Evolutionary conservation across 2,329 filamentous ascomycete genomes (phyloP), one percentile per base, ranked within the genome.

Genomic region (Ascocoryne sarcoides): DNA sequence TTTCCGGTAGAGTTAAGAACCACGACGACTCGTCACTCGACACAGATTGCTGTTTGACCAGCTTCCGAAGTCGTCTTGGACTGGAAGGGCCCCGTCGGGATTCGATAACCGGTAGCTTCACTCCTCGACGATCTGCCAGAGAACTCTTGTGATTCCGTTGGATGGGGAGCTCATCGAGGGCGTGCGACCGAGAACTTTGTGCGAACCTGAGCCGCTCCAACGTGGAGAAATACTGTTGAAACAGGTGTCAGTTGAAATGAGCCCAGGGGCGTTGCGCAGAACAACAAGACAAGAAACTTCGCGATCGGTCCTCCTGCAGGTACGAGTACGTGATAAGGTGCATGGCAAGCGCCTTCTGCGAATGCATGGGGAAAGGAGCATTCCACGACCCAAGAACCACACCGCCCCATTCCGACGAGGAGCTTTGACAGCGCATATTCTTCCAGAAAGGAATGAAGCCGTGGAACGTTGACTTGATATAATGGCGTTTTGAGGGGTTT

Each of bases 1-100:
- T 87, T 47, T 83, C 76, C 15, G 85, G 83, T 31, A 88, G 67
- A 16, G 71, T 75, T 39, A 79, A 67, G 58, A 80, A 88, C 67
- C 83, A 86, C 47, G 75, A 69, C 40, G 74, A 74, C 52, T 84
- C 77, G 20, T 70, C 68, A 40, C 71, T 69, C 39, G 70, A 65
- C 43, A 65, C 56, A 14, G 57, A 49, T 49, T 59, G 42, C 54
- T 55, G 48, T 47, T 48, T 50, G 51, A 50, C 34, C 54, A 47
- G 37, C 31, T 50, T 56, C 28, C 48, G 49, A 31, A 50, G 45
- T 44, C 49, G 53, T 36, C 48, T 56, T 41, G 45, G 54, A 50
- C 44, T 34, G 4, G 46, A 45, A 8, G 40, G 21, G 23, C 46
- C 49, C 8, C 52, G 49, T 40, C 48, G 47, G 35, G 53, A 48